Percentiles rank a stretch among this genome's conserved stretches.
These are phyloP conservation scores for Tubosaeta sp. DNA, from an alignment of 768 basidiomycete species.

Conservation along the genomic window DNA sequence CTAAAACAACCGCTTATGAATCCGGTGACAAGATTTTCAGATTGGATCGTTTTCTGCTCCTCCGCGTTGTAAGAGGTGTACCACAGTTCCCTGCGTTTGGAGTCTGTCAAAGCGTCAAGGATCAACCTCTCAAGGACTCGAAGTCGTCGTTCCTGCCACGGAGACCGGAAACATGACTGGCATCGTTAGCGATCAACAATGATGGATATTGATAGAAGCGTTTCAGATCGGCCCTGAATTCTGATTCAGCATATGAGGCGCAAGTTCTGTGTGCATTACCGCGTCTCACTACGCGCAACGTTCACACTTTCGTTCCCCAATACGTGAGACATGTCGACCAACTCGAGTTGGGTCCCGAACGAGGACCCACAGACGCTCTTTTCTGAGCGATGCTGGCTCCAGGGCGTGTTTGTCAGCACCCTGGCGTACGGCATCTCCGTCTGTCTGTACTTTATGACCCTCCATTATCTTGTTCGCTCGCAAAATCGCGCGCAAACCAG, in stretches of 20 bases:
- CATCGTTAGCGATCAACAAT: background rate
- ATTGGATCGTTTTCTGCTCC: background rate
- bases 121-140: background rate
- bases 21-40: background rate
- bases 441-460: conserved; percentile 6
- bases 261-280: background rate
- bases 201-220: background rate
- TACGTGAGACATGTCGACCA: conserved; percentile 7
- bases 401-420: conserved; percentile 8
- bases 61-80: background rate
- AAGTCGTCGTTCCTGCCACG: background rate
- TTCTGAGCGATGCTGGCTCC: conserved; percentile 17
- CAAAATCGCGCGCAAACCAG: conserved; percentile 4
- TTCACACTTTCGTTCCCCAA: background rate
- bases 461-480: conserved; percentile 5
- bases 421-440: conserved; percentile 8
- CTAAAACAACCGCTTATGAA: background rate
- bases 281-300: background rate
- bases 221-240: background rate
- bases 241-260: background rate
- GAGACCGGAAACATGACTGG: background rate
- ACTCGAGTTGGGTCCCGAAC: conserved; percentile 16
- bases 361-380: conserved; percentile 12
- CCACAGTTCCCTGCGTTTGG: background rate
- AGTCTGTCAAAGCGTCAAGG: background rate